Percentiles rank a stretch among this genome's conserved stretches.
Evolutionary conservation across 805 yeast genomes (phyloP).

Genomic region (Candida patagonica): DNA sequence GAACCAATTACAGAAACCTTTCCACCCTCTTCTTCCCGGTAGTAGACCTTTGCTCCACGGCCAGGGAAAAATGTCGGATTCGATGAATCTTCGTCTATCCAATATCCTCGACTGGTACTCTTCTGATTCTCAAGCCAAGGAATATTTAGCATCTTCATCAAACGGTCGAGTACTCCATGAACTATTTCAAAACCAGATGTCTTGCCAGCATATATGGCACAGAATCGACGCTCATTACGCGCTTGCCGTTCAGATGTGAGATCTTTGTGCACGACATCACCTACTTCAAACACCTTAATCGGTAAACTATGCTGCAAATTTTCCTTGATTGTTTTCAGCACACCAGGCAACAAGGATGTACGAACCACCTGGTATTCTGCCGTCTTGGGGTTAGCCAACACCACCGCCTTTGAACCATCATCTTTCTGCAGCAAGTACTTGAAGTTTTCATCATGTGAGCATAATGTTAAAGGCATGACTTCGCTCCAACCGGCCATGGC

Average conservation of each 20-base stretch:
- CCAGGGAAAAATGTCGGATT: conserved; percentile 71
- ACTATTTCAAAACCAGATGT: conserved; percentile 89
- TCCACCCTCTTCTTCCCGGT: conserved; percentile 45
- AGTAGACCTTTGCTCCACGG: conserved; percentile 84
- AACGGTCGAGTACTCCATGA: conserved; percentile 89
- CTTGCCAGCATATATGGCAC: conserved; percentile 89
- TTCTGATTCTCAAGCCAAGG: conserved; percentile 51
- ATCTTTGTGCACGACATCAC: conserved; percentile 88
- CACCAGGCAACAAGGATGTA: conserved; percentile 88
- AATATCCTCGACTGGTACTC: conserved; percentile 52
- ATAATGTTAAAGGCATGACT: conserved; percentile 88
- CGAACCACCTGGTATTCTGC: conserved; percentile 95
- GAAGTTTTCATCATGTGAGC: conserved; percentile 96
- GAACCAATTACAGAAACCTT: conserved; percentile 46
- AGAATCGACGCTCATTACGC: conserved; percentile 87
- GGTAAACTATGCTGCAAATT: conserved; percentile 95
- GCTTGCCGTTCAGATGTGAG: conserved; percentile 77
- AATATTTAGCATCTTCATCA: conserved; percentile 93
- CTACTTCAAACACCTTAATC: conserved; percentile 87
- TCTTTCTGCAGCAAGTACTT: conserved; percentile 68
- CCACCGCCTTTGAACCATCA: conserved; percentile 71
- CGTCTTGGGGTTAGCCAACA: conserved; percentile 93
- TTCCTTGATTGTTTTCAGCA: conserved; percentile 89
- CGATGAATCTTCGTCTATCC: conserved; percentile 33
- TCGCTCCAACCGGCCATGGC: conserved; percentile 95